Percentiles rank a stretch among this genome's conserved stretches.
These are phyloP conservation scores for Primulina huaijiensis DNA, from an alignment of 257 asterid genomes.

Conservation along the genomic window DNA sequence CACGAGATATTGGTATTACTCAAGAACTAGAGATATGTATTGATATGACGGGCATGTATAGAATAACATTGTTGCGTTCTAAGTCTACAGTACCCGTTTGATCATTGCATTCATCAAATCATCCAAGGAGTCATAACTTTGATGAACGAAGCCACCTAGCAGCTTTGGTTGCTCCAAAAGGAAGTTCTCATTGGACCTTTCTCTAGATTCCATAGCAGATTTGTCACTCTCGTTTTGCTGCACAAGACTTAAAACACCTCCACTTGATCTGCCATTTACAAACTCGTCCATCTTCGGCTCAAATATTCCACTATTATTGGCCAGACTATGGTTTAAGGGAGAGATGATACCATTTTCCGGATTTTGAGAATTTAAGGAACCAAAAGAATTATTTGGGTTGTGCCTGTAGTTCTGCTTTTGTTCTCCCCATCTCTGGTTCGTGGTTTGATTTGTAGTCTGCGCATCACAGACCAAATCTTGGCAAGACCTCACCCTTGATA, in stretches of 20 bases:
- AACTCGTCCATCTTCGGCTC: constrained; percentile 46
- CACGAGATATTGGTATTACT: not conserved
- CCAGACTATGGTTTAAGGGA: constrained; percentile 37
- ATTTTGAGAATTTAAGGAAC: constrained; percentile 40
- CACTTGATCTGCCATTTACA: constrained; percentile 40
- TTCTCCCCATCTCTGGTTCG: constrained; percentile 46
- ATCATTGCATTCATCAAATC: constrained; percentile 63
- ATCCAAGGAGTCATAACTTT: constrained; percentile 59
- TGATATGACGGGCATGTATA: constrained; percentile 3
- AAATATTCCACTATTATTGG: constrained; percentile 32
- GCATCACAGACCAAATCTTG: constrained; percentile 41
- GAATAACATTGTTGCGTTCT: not conserved
- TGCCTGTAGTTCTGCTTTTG: constrained; percentile 36
- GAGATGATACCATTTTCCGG: constrained; percentile 34
- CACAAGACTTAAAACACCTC: constrained; percentile 39
- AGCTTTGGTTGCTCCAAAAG: constrained; percentile 49
- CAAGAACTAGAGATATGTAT: not conserved
- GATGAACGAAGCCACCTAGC: constrained; percentile 48
- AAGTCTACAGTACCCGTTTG: constrained; percentile 51
- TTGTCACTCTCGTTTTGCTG: constrained; percentile 42
- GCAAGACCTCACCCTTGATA: constrained; percentile 42
- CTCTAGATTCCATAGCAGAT: constrained; percentile 30
- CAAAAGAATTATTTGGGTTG: constrained; percentile 29
- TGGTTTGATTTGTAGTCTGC: constrained; percentile 38
- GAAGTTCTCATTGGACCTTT: constrained; percentile 46